Base-by-base conservation (phyloP, 306 rosid genomes). In the Dryas octopetala region DNA sequence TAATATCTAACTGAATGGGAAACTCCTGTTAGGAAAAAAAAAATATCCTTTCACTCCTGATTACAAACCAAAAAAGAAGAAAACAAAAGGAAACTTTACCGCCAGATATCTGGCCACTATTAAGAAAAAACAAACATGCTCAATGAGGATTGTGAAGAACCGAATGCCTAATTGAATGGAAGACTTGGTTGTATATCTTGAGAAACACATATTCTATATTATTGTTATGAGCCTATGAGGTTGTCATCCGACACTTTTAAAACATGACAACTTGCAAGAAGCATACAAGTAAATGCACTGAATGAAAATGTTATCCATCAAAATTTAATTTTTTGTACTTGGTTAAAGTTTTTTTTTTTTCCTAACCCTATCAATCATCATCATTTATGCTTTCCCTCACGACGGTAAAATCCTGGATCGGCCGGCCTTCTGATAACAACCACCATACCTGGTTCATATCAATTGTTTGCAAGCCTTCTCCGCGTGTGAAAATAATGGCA, bases 401-500 rank as follows among this genome's bases (percentile, higher is more conserved):
- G 55, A 44, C 5, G 40, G 73, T 32, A 54, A 41, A 52, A 54
- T 17, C 53, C 41, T 28, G 9, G 64, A 55, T 23, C 14, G 3
- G 13, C 32, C 45, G 57, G 45, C 26, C 45, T 19, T 70, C 3
- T 13, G 15, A 48, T n/a, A 12, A 40, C 19, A 74, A 80, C 54
- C 32, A 64, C 9, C 41, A 71, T 82, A 91, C 98, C 97, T 95
- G 98, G 81, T 95, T 95, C 98, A 95, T 95, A 76, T 95, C 97
- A 78, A 95, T 95, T 17, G 98, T 84, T 76, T 95, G 98, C 86
- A 95, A 84, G 78, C 97, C 98, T 82, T 95, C 98, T 17, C 98
- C 98, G 6, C 98, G 97, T 13, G 96, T 84, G 84, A 95, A 95
- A 70, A 95, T 91, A 74, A 95, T 90, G 59, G 98, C 96, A 83